phyloP scores from a whole-genome alignment of 2,329 filamentous ascomycete species.

The Apiospora koreana region DNA sequence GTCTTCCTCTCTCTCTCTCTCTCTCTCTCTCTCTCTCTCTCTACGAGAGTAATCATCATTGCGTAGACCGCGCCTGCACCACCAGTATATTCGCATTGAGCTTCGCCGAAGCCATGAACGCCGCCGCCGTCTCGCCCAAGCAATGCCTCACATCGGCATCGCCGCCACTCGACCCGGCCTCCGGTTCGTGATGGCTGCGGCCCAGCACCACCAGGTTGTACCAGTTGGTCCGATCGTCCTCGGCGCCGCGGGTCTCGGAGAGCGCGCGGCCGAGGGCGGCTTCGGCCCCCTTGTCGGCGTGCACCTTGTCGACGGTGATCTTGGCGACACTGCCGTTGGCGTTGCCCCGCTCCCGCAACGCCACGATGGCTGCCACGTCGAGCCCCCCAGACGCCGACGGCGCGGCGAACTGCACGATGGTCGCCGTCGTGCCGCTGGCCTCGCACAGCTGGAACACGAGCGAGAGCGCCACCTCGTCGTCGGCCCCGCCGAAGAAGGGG shows the following conservation, averaged over 20 bases:
- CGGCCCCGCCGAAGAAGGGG: conserved; percentile 83
- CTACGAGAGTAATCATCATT: neutral
- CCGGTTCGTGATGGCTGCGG: neutral
- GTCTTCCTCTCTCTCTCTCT: neutral
- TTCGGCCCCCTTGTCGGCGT: neutral
- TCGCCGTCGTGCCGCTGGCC: conserved; percentile 77
- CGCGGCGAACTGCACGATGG: conserved; percentile 63
- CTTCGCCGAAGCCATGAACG: conserved; percentile 57
- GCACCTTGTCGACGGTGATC: conserved; percentile 25
- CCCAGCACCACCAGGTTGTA: neutral
- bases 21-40: neutral
- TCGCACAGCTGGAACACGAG: conserved; percentile 83
- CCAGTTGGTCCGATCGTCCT: neutral
- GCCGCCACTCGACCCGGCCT: neutral
- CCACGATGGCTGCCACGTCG: conserved; percentile 24
- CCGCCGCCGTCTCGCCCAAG: conserved; percentile 59
- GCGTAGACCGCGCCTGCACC: conserved; percentile 55
- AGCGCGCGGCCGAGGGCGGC: neutral
- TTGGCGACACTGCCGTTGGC: conserved; percentile 36
- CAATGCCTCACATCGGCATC: neutral
- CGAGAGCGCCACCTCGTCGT: conserved; percentile 78
- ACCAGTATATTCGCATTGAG: conserved; percentile 70
- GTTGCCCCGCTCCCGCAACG: conserved; percentile 32
- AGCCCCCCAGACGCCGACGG: neutral
- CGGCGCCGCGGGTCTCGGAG: neutral